Evolutionary conservation across 2,329 filamentous ascomycete species (phyloP).

Genomic region (Byssoonygena ceratinophila): DNA sequence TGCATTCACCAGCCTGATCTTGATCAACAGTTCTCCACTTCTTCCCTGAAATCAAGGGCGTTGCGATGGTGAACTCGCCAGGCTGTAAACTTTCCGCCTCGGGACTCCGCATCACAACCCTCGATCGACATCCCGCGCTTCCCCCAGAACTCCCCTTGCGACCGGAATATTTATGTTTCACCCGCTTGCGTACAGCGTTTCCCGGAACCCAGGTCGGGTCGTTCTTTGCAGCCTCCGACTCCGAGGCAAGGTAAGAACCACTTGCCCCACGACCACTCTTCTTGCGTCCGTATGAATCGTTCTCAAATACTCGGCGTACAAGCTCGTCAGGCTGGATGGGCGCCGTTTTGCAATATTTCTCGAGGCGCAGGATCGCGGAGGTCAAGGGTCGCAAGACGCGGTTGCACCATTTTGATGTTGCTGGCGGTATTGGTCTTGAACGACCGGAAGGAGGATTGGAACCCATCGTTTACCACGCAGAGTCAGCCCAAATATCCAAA

Average conservation of each 20-base stretch:
- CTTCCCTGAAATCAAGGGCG: slow-evolving; percentile 33
- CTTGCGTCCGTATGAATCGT: background rate
- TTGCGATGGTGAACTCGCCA: slow-evolving; percentile 35
- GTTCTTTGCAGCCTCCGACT: slow-evolving; percentile 28
- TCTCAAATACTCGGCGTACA: slow-evolving; percentile 19
- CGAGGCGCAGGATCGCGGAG: slow-evolving; percentile 32
- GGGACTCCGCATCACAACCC: slow-evolving; percentile 26
- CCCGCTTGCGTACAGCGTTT: slow-evolving; percentile 24
- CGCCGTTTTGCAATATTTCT: slow-evolving; percentile 31
- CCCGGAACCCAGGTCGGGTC: slow-evolving; percentile 35
- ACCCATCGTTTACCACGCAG: background rate
- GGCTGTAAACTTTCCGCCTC: slow-evolving; percentile 29
- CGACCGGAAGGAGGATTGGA: slow-evolving; percentile 11
- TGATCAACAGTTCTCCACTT: background rate
- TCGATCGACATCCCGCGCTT: slow-evolving; percentile 21
- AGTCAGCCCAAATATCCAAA: slow-evolving; percentile 1
- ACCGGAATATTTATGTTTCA: slow-evolving; percentile 31
- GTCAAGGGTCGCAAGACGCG: slow-evolving; percentile 35
- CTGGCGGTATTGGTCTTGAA: slow-evolving; percentile 21
- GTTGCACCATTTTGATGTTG: slow-evolving; percentile 36
- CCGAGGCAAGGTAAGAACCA: slow-evolving; percentile 13
- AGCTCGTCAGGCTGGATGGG: slow-evolving; percentile 18
- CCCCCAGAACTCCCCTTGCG: slow-evolving; percentile 20
- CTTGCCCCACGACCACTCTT: background rate
- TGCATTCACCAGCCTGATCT: background rate